phyloP scores from a whole-genome alignment of 129 eudicot species.

The Sambucus nigra region DNA sequence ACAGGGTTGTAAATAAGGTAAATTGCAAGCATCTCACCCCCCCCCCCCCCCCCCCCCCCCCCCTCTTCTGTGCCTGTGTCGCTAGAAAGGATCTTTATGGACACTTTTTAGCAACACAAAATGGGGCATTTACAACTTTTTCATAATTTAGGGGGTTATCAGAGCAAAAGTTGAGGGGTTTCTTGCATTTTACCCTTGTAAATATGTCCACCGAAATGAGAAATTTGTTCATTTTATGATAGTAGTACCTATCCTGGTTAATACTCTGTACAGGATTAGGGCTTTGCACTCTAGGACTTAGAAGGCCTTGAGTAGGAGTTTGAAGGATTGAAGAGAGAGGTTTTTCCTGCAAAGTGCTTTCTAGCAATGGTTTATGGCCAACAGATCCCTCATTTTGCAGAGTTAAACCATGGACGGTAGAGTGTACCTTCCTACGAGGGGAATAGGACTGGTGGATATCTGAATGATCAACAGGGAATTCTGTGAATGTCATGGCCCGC shows the following conservation, averaged over 20 bases:
- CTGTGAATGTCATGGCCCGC: constrained; percentile 8
- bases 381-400: constrained; percentile 11
- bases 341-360: constrained; percentile 20
- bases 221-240: too few relatives aligned
- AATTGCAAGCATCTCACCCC: too few relatives aligned
- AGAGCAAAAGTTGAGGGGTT: too few relatives aligned
- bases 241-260: constrained; percentile 28
- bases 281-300: constrained; percentile 6
- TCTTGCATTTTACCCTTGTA: too few relatives aligned
- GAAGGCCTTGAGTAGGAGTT: constrained; percentile 8
- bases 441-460: constrained; percentile 18
- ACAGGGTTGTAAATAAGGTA: background rate
- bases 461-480: constrained; percentile 12
- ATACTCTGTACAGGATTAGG: constrained; percentile 7
- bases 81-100: too few relatives aligned
- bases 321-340: constrained; percentile 7
- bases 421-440: constrained; percentile 12
- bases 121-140: too few relatives aligned
- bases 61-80: too few relatives aligned
- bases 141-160: too few relatives aligned
- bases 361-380: constrained; percentile 2
- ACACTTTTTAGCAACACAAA: too few relatives aligned
- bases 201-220: too few relatives aligned
- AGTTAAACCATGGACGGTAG: constrained; percentile 17
- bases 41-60: too few relatives aligned